These are phyloP conservation scores for Sporisorium sorghi DNA, from an alignment of 1,284 basidiomycete genomes.

Conservation along the genomic window DNA sequence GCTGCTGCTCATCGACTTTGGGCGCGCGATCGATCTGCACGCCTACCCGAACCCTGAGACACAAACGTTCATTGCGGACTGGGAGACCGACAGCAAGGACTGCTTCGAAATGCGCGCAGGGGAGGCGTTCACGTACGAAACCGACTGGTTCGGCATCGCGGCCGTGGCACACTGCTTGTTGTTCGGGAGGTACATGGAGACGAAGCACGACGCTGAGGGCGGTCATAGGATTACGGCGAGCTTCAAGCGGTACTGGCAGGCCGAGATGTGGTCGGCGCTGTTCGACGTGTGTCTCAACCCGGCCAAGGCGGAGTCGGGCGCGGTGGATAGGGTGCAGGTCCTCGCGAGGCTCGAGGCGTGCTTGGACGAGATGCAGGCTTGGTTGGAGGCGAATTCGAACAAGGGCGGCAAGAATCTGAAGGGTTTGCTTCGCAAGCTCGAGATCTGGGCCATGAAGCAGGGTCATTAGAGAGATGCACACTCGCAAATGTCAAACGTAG, in stretches of 20 bases:
- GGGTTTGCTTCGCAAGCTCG: conserved; percentile 64
- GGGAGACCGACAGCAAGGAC: conserved; percentile 81
- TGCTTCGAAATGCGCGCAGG: conserved; percentile 88
- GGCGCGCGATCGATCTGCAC: conserved; percentile 86
- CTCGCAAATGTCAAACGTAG: background rate
- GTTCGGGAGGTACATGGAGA: conserved; percentile 85
- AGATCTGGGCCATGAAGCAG: conserved; percentile 64
- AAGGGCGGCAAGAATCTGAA: conserved; percentile 77
- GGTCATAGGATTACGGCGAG: conserved; percentile 73
- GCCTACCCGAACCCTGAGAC: conserved; percentile 75
- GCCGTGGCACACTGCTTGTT: conserved; percentile 94
- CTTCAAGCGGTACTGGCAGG: conserved; percentile 96
- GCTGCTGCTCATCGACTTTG: conserved; percentile 94
- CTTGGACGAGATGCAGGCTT: conserved; percentile 84
- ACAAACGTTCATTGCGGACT: conserved; percentile 87
- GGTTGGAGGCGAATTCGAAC: conserved; percentile 77
- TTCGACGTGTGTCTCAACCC: conserved; percentile 88
- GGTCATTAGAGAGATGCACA: conserved; percentile 10
- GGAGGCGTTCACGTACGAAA: conserved; percentile 88
- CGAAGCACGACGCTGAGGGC: conserved; percentile 20
- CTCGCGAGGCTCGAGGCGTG: conserved; percentile 72
- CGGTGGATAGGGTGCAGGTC: conserved; percentile 78
- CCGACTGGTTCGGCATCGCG: conserved; percentile 94
- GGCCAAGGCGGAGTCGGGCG: conserved; percentile 63
- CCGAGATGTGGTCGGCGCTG: conserved; percentile 82